Conservation (phyloP, 2,329 filamentous ascomycete species). For the Botrytis aclada region DNA sequence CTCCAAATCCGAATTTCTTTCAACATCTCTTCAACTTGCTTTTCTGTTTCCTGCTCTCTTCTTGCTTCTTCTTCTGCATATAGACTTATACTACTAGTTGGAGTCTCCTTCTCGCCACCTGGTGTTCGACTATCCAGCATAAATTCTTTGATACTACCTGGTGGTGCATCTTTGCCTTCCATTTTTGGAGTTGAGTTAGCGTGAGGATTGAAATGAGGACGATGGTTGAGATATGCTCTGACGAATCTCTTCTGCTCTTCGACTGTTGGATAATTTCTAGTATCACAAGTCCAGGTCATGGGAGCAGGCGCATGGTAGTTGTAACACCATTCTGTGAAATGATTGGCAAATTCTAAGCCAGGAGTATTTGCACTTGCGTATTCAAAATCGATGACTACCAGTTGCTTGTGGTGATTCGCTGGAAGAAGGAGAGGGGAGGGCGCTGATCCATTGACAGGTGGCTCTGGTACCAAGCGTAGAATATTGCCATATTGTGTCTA, state of each 20-base stretch:
- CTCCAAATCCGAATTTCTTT: conserved; percentile 84
- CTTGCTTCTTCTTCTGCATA: conserved; percentile 56
- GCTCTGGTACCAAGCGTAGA: conserved; percentile 66
- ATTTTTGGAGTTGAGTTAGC: conserved; percentile 40
- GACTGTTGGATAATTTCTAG: conserved; percentile 66
- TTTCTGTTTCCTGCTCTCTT: conserved; percentile 62
- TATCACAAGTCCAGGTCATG: conserved; percentile 64
- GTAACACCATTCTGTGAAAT: conserved; percentile 98
- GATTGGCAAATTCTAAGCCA: conserved; percentile 92
- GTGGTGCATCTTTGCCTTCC: conserved; percentile 29
- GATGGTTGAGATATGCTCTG: conserved; percentile 80
- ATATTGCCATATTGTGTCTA: conserved; percentile 99
- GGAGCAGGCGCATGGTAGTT: conserved; percentile 78
- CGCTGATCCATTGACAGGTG: conserved; percentile 40
- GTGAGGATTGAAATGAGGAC: conserved; percentile 59
- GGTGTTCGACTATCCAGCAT: conserved; percentile 75
- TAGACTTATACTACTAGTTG: conserved; percentile 43
- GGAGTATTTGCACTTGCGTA: conserved; percentile 87
- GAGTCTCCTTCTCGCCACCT: background rate
- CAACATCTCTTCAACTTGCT: conserved; percentile 66
- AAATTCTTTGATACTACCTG: conserved; percentile 48
- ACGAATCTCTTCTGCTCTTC: conserved; percentile 86
- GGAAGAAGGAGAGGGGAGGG: conserved; percentile 79
- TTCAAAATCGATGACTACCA: conserved; percentile 97
- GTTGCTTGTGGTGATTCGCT: conserved; percentile 90